Evolutionary conservation across 1,139 yeast species (phyloP).

Genomic region (Geotrichum klebahnii): DNA sequence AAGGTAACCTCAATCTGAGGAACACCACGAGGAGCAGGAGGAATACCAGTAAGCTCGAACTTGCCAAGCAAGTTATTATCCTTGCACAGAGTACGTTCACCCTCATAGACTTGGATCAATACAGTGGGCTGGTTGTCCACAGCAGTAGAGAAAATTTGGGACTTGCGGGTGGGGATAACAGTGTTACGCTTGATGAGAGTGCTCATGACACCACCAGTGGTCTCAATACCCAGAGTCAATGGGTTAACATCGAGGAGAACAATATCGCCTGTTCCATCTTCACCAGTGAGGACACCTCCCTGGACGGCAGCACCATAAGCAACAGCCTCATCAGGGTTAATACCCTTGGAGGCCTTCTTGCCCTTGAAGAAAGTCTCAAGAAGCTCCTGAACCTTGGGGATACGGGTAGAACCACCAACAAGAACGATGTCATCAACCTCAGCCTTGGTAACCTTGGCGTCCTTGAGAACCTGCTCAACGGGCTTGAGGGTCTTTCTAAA

Average conservation of each 20-base stretch:
- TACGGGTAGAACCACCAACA: slow-evolving; percentile 99
- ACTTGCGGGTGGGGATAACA: slow-evolving; percentile 88
- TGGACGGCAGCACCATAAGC: slow-evolving; percentile 96
- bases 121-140: slow-evolving; percentile 95
- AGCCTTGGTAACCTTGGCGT: slow-evolving; percentile 86
- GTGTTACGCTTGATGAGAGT: slow-evolving; percentile 88
- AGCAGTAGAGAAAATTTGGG: slow-evolving; percentile 85
- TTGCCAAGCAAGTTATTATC: slow-evolving; percentile 92
- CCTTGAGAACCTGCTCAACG: slow-evolving; percentile 96
- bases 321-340: slow-evolving; percentile 54
- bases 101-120: slow-evolving; percentile 87
- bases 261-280: slow-evolving; percentile 78
- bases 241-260: slow-evolving; percentile 83
- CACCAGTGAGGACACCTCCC: slow-evolving; percentile 91
- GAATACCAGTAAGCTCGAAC: slow-evolving; percentile 87
- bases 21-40: slow-evolving; percentile 95
- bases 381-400: slow-evolving; percentile 97
- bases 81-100: slow-evolving; percentile 90
- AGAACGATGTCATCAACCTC: slow-evolving; percentile 92
- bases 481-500: slow-evolving; percentile 96
- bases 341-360: slow-evolving; percentile 44
- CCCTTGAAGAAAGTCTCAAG: slow-evolving; percentile 98
- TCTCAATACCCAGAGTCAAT: slow-evolving; percentile 85
- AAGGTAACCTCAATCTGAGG: slow-evolving; percentile 93
- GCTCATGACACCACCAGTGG: slow-evolving; percentile 94